Conservation (phyloP, 495 filamentous ascomycete species). For the Neurospora pannonica region DNA sequence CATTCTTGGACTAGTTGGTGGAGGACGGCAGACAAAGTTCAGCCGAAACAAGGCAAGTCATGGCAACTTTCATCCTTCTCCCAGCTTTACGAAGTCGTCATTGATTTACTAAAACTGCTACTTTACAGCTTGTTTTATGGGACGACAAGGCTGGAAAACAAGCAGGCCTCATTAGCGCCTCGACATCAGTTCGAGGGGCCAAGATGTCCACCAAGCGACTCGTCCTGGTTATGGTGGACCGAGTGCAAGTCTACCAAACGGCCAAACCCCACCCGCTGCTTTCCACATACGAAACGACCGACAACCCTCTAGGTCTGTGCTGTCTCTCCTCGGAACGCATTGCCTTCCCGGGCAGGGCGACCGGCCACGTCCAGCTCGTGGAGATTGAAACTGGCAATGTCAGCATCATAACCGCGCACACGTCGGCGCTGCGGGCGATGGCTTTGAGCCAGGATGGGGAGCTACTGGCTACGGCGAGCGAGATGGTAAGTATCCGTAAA, state of each 20-base stretch:
- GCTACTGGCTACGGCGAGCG: constrained; percentile 81
- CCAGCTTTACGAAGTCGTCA: neutral
- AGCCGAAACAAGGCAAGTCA: constrained; percentile 69
- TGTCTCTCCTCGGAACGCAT: constrained; percentile 62
- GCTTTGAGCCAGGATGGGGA: constrained; percentile 72
- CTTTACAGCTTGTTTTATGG: constrained; percentile 70
- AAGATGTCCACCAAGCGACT: constrained; percentile 70
- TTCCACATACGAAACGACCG: constrained; percentile 71
- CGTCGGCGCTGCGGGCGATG: constrained; percentile 67
- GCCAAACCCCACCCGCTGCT: constrained; percentile 64
- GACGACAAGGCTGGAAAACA: constrained; percentile 73
- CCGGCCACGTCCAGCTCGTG: constrained; percentile 87
- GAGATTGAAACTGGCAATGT: constrained; percentile 74
- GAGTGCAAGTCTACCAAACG: constrained; percentile 73
- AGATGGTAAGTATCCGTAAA: constrained; percentile 46
- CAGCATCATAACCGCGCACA: constrained; percentile 90
- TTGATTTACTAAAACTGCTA: neutral
- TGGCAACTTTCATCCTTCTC: neutral
- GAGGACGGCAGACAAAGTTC: constrained; percentile 78
- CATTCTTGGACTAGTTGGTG: constrained; percentile 83
- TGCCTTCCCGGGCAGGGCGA: constrained; percentile 73
- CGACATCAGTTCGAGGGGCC: constrained; percentile 64
- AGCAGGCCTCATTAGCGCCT: constrained; percentile 45
- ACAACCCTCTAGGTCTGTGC: constrained; percentile 77
- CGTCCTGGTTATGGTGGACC: constrained; percentile 72